Evolutionary conservation across 2,329 filamentous ascomycete genomes (phyloP).

Genomic region (Cryphonectria naterciae): DNA sequence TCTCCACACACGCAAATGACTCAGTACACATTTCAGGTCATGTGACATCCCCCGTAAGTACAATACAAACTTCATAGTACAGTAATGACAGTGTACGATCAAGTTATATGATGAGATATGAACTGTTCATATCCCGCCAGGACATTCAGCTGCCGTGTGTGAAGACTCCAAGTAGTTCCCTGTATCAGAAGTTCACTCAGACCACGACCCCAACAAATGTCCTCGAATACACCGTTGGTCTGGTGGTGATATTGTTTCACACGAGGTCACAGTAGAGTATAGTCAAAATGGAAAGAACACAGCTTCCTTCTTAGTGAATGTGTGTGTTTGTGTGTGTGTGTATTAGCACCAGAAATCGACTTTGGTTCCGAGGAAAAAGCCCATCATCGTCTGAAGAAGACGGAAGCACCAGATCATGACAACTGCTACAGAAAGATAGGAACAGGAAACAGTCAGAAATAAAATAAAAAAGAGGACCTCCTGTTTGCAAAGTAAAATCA

Average conservation of each 20-base stretch:
- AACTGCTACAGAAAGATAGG: background rate
- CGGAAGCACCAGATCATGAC: conserved; percentile 3
- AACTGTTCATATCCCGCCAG: background rate
- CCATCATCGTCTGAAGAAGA: background rate
- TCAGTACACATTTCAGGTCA: background rate
- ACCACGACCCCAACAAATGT: background rate
- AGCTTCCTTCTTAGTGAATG: background rate
- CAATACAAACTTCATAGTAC: background rate
- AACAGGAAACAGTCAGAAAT: background rate
- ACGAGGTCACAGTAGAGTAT: background rate
- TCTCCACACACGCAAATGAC: background rate
- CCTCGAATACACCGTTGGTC: background rate
- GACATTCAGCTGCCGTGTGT: background rate
- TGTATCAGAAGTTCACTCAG: background rate
- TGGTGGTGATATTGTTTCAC: background rate
- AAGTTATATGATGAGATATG: background rate
- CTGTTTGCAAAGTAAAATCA: background rate
- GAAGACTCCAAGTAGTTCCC: background rate
- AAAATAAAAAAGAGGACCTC: background rate
- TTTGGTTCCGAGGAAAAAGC: background rate
- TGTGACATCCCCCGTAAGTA: background rate
- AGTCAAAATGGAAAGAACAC: background rate
- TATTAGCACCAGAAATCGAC: background rate
- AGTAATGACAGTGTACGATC: background rate
- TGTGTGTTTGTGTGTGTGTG: background rate